These are phyloP conservation scores for Cucurbita argyrosperma DNA, from an alignment of 306 rosid species.

Conservation along the genomic window DNA sequence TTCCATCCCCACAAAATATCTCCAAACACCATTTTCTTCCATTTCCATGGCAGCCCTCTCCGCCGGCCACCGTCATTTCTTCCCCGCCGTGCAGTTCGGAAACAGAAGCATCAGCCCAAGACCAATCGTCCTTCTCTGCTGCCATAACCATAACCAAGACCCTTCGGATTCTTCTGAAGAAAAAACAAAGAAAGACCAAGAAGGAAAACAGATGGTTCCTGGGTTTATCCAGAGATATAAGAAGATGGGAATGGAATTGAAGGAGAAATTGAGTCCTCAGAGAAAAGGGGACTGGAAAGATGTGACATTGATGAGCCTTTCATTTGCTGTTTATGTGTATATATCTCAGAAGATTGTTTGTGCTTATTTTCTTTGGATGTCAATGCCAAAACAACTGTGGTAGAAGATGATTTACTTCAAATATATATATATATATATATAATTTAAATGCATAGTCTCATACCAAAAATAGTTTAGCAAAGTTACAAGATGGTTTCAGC, in stretches of 20 bases:
- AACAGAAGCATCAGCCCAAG: conserved; percentile 19
- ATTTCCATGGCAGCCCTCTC: conserved; percentile 33
- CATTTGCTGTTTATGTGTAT: conserved; percentile 81
- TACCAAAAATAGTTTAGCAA: neutral
- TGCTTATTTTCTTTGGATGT: conserved; percentile 60
- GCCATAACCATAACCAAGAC: conserved; percentile 23
- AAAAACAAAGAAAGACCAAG: conserved; percentile 16
- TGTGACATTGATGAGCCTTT: conserved; percentile 58
- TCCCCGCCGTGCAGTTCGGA: neutral
- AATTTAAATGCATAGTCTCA: neutral
- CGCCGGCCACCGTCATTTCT: conserved; percentile 13
- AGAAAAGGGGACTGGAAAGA: conserved; percentile 86
- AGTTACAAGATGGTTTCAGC: neutral
- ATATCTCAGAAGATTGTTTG: conserved; percentile 58
- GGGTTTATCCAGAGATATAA: conserved; percentile 19
- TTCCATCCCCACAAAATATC: neutral
- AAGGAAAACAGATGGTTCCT: conserved; percentile 2
- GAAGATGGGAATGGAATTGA: conserved; percentile 31
- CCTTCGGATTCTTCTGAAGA: conserved; percentile 13
- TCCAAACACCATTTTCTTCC: neutral
- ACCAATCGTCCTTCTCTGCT: conserved; percentile 10
- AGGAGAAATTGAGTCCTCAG: conserved; percentile 51
- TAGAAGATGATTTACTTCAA: conserved; percentile 11
- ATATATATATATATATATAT: neutral
- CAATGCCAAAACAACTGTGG: conserved; percentile 41